Evolutionary conservation across 163 green algal species (phyloP), one percentile per base, ranked within the genome.

Genomic region (Volvox carteri): DNA sequence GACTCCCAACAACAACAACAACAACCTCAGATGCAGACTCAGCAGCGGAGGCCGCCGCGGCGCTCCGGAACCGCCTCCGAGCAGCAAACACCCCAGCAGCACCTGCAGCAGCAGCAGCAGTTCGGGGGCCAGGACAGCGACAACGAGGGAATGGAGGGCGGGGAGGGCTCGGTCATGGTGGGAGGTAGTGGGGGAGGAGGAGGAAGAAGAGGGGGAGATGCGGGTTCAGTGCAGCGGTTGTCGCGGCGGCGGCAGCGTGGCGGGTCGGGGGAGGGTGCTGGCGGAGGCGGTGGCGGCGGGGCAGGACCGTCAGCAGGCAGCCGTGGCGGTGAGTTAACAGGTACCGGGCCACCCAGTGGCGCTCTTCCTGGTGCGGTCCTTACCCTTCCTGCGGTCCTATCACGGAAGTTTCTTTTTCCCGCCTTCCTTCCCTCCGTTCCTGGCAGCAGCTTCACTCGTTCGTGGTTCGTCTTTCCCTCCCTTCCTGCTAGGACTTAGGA

Each of bases 11-110:
- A n/a, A n/a, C n/a, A n/a, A n/a, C n/a, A n/a, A n/a, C n/a, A n/a
- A n/a, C n/a, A n/a, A n/a, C n/a, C n/a, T n/a, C n/a, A n/a, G n/a
- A n/a, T n/a, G n/a, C n/a, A 75, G 65, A 44, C 16, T 30, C 65
- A 75, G 65, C 65, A 75, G 65, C 65, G 12, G 65, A 16, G 33
- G 30, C 56, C 28, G 56, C 65, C 46, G 65, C 65, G 65, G 12
- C 65, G 65, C 30, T 75, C 65, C 65, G 28, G 25, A 30, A 37
- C 60, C 48, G 48, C 56, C 56, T 14, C 56, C 56, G 19, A 67
- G 56, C 56, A 76, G 14, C 60, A 73, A n/a, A n/a, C n/a, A n/a
- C n/a, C n/a, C 11, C 70, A 78, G 70, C 70, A 54, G 54, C 39
- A n/a, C n/a, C n/a, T n/a, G n/a, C n/a, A n/a, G n/a, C n/a, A n/a